A percentile compares a stretch with the other conserved stretches of the same genome.
Evolutionary conservation across 805 yeast genomes (phyloP).

Genomic region (Ogataea wickerhamii): DNA sequence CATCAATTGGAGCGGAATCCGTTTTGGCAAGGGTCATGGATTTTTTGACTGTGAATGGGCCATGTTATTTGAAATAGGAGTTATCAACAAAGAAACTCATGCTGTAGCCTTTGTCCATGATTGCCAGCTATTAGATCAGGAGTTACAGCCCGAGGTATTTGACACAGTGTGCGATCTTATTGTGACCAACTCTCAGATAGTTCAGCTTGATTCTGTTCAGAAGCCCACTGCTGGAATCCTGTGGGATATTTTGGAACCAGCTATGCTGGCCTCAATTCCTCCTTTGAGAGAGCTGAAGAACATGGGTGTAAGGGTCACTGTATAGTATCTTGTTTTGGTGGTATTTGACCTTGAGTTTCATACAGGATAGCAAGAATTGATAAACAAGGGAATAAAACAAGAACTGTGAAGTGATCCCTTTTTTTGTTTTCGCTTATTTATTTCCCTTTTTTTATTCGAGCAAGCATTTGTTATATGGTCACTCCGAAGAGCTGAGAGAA

Average conservation of each 20-base stretch:
- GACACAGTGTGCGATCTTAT: conserved; percentile 32
- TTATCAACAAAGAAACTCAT: conserved; percentile 18
- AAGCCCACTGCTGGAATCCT: conserved; percentile 29
- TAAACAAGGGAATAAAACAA: background rate
- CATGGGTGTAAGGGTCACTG: conserved; percentile 10
- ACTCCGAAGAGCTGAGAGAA: too few species aligned
- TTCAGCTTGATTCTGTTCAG: conserved; percentile 15
- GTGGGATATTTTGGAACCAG: conserved; percentile 27
- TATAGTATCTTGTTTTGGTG: conserved; percentile 1
- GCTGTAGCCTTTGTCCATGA: conserved; percentile 33
- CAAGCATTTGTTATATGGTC: too few species aligned
- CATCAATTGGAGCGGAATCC: conserved; percentile 27
- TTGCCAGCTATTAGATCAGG: conserved; percentile 28
- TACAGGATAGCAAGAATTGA: too few species aligned
- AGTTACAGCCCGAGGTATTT: conserved; percentile 27
- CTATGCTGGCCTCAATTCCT: conserved; percentile 29
- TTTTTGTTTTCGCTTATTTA: conserved; percentile 1
- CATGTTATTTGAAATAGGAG: conserved; percentile 27
- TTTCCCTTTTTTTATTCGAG: background rate
- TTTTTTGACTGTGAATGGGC: conserved; percentile 33
- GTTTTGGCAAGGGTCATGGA: conserved; percentile 34
- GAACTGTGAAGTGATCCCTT: conserved; percentile 1
- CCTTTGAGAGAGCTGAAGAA: conserved; percentile 31
- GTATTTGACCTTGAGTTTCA: too few species aligned
- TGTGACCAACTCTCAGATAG: conserved; percentile 23